Evolutionary conservation across 2,329 filamentous ascomycete genomes (phyloP).

Genomic region (Pseudogymnoascus sp.): DNA sequence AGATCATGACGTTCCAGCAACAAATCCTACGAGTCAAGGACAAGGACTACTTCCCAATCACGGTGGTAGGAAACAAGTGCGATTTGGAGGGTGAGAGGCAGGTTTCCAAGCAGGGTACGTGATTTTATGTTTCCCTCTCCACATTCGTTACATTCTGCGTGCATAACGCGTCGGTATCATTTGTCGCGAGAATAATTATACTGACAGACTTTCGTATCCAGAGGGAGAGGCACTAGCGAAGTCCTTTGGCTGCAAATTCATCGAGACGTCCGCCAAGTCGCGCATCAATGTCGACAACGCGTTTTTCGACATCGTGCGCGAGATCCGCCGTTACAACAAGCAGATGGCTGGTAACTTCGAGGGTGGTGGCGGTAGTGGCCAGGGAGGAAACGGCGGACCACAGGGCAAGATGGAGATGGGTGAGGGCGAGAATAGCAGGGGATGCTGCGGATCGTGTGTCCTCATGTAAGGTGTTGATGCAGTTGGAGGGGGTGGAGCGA

Average conservation of each 20-base stretch:
- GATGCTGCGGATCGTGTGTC: constrained; percentile 80
- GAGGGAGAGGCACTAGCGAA: constrained; percentile 83
- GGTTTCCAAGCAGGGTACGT: constrained; percentile 81
- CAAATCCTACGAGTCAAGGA: constrained; percentile 98
- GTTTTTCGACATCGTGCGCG: constrained; percentile 96
- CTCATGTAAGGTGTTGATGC: constrained; percentile 60
- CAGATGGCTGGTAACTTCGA: constrained; percentile 87
- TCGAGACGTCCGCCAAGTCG: constrained; percentile 97
- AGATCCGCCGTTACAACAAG: constrained; percentile 97
- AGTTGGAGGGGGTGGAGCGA: not conserved
- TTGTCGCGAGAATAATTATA: constrained; percentile 12
- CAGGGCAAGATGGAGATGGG: constrained; percentile 72
- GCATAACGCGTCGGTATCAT: not conserved
- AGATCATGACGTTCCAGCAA: constrained; percentile 97
- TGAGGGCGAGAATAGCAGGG: constrained; percentile 52
- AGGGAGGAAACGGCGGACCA: constrained; percentile 51
- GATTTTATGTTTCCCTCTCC: constrained; percentile 17
- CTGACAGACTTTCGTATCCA: constrained; percentile 32
- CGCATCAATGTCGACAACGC: constrained; percentile 97
- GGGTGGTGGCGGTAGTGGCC: constrained; percentile 52
- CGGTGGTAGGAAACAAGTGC: constrained; percentile 98
- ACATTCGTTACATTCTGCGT: not conserved
- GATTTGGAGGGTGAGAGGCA: constrained; percentile 91
- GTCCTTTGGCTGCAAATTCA: constrained; percentile 93
- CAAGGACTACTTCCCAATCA: constrained; percentile 99